Base-by-base conservation (phyloP, 1,284 basidiomycete species). In the Leccinum fuscescens region DNA sequence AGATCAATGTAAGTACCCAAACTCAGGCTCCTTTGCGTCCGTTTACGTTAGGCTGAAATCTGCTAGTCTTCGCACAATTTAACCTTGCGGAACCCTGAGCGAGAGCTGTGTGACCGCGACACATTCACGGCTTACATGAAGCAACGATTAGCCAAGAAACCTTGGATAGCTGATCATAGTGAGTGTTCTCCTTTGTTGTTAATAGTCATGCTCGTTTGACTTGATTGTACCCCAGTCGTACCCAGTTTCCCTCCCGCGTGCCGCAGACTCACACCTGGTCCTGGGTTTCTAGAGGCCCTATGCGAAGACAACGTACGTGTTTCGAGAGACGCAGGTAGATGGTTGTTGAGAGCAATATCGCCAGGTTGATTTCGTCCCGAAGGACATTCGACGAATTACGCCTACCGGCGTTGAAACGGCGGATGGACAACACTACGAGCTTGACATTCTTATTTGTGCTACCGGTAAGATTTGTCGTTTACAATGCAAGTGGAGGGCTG, bases 361-460 rank as follows among this genome's bases (percentile, higher is more conserved):
- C 5, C 86, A 86, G 83, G 82, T 85, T 46, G 80, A 85, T 54
- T 86, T 88, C 62, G 72, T 84, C 24, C 72, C 82, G 2, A 71
- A 75, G 11, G 69, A 72, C 2, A 87, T 88, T 67, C 80, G 79
- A 58, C 73, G 74, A 12, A 72, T 86, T 54, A 83, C 82, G 1
- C 73, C 80, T 29, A 80, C 67, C 2, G 86, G 87, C 1, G 81
- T 89, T 14, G 81, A 84, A 66, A 82, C 80, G 0, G 73, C 64
- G 6, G 84, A 87, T 58, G 86, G 86, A 1, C 72, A 78, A 55
- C 74, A 78, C 59, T 74, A 81, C 55, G 79, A 84, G 9, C 76
- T 87, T 46, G 86, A 88, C 66, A 70, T 87, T 46, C 80, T 89
- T 44, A 70, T 86, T 27, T 85, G 83, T 67, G 84, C 85, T 1